These are phyloP conservation scores for Corymbia maculata DNA, from an alignment of 345 rosid species.

Conservation along the genomic window DNA sequence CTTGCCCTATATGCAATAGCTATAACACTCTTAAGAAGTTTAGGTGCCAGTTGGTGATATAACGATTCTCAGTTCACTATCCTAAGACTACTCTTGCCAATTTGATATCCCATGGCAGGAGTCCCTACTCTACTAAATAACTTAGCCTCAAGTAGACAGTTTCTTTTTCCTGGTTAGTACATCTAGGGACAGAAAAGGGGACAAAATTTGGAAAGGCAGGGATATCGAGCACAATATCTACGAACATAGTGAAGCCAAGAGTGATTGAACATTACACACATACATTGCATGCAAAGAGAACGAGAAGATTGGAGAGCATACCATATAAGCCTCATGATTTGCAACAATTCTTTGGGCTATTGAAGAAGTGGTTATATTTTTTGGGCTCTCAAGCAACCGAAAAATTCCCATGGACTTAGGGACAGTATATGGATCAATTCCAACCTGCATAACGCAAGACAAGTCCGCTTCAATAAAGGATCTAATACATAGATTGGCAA, in stretches of 20 bases:
- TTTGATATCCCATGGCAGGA: background rate
- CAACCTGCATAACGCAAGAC: conserved; percentile 29
- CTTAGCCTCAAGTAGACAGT: background rate
- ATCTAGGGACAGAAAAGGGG: background rate
- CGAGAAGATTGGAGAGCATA: conserved; percentile 1
- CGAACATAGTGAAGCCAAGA: background rate
- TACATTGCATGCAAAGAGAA: background rate
- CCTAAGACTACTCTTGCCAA: background rate
- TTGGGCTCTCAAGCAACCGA: conserved; percentile 61
- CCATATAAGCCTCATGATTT: conserved; percentile 77
- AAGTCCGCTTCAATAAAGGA: background rate
- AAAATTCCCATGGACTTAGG: conserved; percentile 80
- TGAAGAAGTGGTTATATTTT: conserved; percentile 59
- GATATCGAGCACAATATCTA: background rate
- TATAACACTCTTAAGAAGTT: background rate
- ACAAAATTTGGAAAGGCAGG: background rate
- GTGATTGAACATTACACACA: background rate
- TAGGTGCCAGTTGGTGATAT: background rate
- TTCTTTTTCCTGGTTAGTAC: background rate
- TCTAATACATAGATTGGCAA: background rate
- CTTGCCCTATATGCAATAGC: background rate
- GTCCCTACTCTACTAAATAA: background rate
- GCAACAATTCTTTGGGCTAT: conserved; percentile 78
- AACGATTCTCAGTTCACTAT: background rate
- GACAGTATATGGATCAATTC: conserved; percentile 58